Evolutionary conservation across 1,139 yeast genomes (phyloP), one percentile per base, ranked within the genome.

Genomic region (Sugiyamaella xylanicola): DNA sequence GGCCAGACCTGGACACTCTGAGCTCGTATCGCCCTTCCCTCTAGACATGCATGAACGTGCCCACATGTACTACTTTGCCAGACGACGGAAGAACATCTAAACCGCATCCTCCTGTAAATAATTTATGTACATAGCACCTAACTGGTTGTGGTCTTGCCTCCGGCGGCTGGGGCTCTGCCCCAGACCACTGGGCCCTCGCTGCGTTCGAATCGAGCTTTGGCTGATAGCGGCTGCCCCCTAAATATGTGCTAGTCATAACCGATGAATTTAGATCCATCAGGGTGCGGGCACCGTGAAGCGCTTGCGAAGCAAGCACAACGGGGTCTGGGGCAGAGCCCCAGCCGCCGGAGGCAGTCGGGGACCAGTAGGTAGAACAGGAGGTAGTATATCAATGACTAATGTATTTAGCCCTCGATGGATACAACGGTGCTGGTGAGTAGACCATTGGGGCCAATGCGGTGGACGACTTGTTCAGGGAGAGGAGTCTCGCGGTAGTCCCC

Each of bases 1-100:
- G 56, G 96, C 98, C 11, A 83, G 98, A 72, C 97, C 98, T 11
- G 98, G 97, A 51, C 92, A 88, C 68, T 88, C 97, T 29, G 99
- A 93, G 76, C 96, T 93, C 56, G 89, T 93, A 59, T 80, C 96
- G 51, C 99, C 99, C 54, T 89, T 87, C 74, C 86, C 87, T 47
- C 79, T 84, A 61, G 86, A 85, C 61, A 84, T 86, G 64, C 98
- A 93, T 68, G 95, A 92, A 74, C 84, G 96, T 72, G 97, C 98
- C 42, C 92, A 88, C 78, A 88, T 91, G 95, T 91, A 86, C 81
- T 93, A 93, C 74, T 84, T 84, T 58, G 85, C 95, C 77, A 86
- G 83, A 59, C 63, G 74, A 56, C 65, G 74, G 51, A 57, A 56
- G 59, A 55, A 58, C 47, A 44, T 58, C 48, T 57, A 55, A 47